Percentiles rank a stretch among this genome's conserved stretches.
Evolutionary conservation across 176 grass and related monocot species (phyloP).

Genomic region (Urochloa ruziziensis): DNA sequence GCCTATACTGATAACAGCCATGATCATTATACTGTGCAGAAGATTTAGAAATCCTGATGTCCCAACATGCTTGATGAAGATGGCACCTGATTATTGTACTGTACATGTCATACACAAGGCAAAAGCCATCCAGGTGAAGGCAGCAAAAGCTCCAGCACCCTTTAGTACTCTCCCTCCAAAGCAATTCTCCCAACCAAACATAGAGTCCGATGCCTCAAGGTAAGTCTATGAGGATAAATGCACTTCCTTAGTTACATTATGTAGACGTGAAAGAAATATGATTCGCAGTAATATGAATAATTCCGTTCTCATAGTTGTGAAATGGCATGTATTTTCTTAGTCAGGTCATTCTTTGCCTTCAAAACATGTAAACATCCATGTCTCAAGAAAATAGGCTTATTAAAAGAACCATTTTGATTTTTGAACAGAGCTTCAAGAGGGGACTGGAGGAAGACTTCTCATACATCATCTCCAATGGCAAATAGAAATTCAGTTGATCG

Average conservation of each 20-base stretch:
- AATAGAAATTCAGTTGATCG: conserved; percentile 44
- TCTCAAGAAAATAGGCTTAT: not conserved
- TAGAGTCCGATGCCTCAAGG: conserved; percentile 58
- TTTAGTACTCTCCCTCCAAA: conserved; percentile 53
- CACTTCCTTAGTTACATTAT: not conserved
- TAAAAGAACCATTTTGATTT: not conserved
- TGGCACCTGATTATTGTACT: conserved; percentile 74
- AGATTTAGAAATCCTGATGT: conserved; percentile 83
- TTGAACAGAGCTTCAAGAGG: conserved; percentile 27
- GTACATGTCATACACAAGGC: conserved; percentile 89
- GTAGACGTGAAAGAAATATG: not conserved
- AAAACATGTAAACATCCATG: not conserved
- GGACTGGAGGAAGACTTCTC: conserved; percentile 43
- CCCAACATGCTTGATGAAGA: conserved; percentile 79
- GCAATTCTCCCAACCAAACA: conserved; percentile 36
- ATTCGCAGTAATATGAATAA: conserved; percentile 1
- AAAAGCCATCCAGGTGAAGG: conserved; percentile 63
- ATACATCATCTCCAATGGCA: conserved; percentile 43
- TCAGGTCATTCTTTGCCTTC: conserved; percentile 3
- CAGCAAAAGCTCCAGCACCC: conserved; percentile 53
- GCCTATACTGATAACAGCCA: conserved; percentile 30
- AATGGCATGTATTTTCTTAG: not conserved
- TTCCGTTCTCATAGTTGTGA: not conserved
- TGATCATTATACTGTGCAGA: conserved; percentile 48
- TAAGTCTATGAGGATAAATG: conserved; percentile 16